Evolutionary conservation across 129 eudicot genomes (phyloP).

Genomic region (Centella asiatica): DNA sequence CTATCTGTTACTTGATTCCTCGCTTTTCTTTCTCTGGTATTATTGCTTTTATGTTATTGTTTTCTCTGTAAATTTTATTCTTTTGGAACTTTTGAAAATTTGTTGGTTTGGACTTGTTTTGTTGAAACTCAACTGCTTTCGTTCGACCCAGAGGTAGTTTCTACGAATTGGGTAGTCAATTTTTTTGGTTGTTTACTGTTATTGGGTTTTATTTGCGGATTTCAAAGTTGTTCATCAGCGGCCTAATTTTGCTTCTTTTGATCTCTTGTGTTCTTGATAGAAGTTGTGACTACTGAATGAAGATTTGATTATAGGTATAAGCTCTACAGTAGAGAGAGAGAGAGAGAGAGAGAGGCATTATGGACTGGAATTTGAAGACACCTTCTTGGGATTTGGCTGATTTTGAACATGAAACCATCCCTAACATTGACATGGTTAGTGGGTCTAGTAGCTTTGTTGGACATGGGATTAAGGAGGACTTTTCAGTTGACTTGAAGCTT

Average conservation of each 20-base stretch:
- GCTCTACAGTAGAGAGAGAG: background rate
- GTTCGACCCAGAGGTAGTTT: slow-evolving; percentile 10
- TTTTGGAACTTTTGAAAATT: slow-evolving; percentile 5
- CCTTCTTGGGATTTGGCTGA: slow-evolving; percentile 49
- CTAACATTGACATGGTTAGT: slow-evolving; percentile 26
- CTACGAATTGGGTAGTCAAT: slow-evolving; percentile 3
- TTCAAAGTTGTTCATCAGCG: slow-evolving; percentile 8
- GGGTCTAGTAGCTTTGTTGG: slow-evolving; percentile 37
- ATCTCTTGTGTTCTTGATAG: slow-evolving; percentile 7
- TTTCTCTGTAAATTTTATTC: slow-evolving; percentile 13
- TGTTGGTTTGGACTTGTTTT: background rate
- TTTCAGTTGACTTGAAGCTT: slow-evolving; percentile 57
- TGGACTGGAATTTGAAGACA: slow-evolving; percentile 59
- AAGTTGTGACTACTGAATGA: background rate
- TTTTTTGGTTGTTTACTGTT: background rate
- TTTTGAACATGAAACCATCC: slow-evolving; percentile 40
- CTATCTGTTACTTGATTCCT: slow-evolving; percentile 10
- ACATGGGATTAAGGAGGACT: slow-evolving; percentile 33
- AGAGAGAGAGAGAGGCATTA: slow-evolving; percentile 23
- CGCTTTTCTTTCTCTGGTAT: slow-evolving; percentile 20
- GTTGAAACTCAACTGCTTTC: slow-evolving; percentile 16
- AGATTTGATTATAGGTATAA: background rate
- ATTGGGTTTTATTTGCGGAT: background rate
- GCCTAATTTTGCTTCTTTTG: slow-evolving; percentile 2
- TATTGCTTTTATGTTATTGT: slow-evolving; percentile 2